These are phyloP conservation scores for Drechmeria coniospora DNA, from an alignment of 2,329 filamentous ascomycete species.

Conservation along the genomic window DNA sequence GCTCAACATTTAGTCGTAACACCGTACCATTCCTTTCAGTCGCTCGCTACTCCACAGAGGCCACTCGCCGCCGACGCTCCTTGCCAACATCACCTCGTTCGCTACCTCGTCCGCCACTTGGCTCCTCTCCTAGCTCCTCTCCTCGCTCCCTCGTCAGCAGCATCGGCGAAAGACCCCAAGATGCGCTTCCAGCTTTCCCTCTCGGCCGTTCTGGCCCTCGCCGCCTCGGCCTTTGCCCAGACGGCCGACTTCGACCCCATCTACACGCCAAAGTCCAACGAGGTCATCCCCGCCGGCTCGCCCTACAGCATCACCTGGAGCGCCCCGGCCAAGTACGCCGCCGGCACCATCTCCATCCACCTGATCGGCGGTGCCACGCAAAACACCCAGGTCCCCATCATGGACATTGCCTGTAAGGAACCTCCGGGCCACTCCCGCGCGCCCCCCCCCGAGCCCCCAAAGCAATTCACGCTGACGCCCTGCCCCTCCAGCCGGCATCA, in stretches of 20 bases:
- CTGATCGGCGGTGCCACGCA: conserved; percentile 37
- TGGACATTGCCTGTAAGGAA: conserved; percentile 33
- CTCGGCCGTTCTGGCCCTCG: conserved; percentile 35
- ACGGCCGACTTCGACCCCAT: conserved; percentile 41
- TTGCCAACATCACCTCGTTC: no score
- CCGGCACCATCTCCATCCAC: conserved; percentile 31
- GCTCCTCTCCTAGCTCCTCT: no score
- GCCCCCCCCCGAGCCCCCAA: no score
- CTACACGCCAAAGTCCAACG: conserved; percentile 26
- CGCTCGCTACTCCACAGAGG: no score
- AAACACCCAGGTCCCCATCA: conserved; percentile 23
- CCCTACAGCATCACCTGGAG: conserved; percentile 37
- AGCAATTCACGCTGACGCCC: no score
- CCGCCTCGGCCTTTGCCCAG: conserved; percentile 35
- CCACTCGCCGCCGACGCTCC: no score
- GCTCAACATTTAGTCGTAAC: no score
- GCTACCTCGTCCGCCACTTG: no score
- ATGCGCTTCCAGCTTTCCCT: conserved; percentile 38
- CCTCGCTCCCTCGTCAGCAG: no score
- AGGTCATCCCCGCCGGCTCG: conserved; percentile 31
- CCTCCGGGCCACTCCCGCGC: no score
- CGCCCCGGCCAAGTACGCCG: conserved; percentile 22
- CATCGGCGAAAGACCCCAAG: no score
- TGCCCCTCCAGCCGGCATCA: conserved; percentile 25
- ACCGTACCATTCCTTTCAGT: no score